Percentiles rank a stretch among this genome's conserved stretches.
Conservation (phyloP, 257 asterid species). For the Fraxinus americana region DNA sequence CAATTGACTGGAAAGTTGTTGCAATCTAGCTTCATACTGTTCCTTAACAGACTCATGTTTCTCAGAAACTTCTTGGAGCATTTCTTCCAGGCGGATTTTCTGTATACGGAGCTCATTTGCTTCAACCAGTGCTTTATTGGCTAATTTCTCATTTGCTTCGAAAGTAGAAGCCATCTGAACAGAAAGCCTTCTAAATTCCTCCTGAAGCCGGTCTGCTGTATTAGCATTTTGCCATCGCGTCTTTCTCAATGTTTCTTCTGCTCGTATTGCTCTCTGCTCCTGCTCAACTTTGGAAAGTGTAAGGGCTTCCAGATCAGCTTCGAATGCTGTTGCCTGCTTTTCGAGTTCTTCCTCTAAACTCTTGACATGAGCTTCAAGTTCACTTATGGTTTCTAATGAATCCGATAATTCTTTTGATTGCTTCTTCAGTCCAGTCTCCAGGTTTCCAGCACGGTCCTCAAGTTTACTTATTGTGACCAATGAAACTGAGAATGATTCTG, state of each 20-base stretch:
- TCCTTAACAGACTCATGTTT: slow-evolving; percentile 45
- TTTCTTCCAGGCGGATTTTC: slow-evolving; percentile 59
- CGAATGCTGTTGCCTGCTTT: slow-evolving; percentile 69
- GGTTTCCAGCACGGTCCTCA: slow-evolving; percentile 43
- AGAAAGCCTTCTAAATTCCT: slow-evolving; percentile 76
- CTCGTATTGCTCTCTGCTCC: slow-evolving; percentile 87
- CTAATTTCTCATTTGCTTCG: slow-evolving; percentile 82
- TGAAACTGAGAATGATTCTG: slow-evolving; percentile 31
- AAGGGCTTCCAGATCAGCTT: slow-evolving; percentile 69
- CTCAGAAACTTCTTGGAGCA: slow-evolving; percentile 57
- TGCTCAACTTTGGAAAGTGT: slow-evolving; percentile 73
- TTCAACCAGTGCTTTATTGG: slow-evolving; percentile 78
- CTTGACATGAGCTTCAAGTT: slow-evolving; percentile 62
- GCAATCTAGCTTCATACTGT: slow-evolving; percentile 51
- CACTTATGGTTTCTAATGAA: slow-evolving; percentile 47
- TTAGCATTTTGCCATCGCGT: slow-evolving; percentile 72
- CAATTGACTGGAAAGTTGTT: slow-evolving; percentile 50
- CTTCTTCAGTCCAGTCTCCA: slow-evolving; percentile 51
- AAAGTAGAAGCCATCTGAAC: slow-evolving; percentile 78
- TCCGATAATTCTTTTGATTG: slow-evolving; percentile 48
- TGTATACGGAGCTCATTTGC: slow-evolving; percentile 69
- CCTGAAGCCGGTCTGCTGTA: slow-evolving; percentile 83
- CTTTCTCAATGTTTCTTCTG: slow-evolving; percentile 86
- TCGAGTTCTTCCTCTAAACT: slow-evolving; percentile 85
- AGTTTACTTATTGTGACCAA: slow-evolving; percentile 35